Percentiles rank a stretch among this genome's conserved stretches.
These are phyloP conservation scores for Lodderomyces beijingensis DNA, from an alignment of 1,139 yeast species.

Conservation along the genomic window DNA sequence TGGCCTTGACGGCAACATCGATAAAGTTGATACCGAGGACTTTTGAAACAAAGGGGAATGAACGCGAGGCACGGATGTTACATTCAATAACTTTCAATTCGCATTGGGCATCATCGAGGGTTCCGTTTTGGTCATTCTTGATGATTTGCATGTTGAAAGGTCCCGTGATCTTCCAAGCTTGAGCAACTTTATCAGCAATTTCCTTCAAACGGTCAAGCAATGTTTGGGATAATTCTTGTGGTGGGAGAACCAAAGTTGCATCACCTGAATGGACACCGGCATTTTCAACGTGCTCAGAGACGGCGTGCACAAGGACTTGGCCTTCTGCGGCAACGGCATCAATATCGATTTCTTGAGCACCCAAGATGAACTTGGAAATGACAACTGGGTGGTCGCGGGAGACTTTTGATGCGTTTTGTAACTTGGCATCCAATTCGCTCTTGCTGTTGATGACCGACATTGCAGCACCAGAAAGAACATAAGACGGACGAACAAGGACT, in stretches of 20 bases:
- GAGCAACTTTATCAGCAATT: slow-evolving; percentile 88
- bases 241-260: slow-evolving; percentile 92
- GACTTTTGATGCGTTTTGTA: slow-evolving; percentile 85
- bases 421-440: slow-evolving; percentile 73
- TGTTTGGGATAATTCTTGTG: slow-evolving; percentile 62
- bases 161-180: slow-evolving; percentile 94
- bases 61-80: slow-evolving; percentile 96
- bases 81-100: slow-evolving; percentile 92
- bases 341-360: slow-evolving; percentile 95
- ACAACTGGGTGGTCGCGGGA: slow-evolving; percentile 97
- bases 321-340: slow-evolving; percentile 95
- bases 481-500: slow-evolving; percentile 95
- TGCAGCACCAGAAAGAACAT: slow-evolving; percentile 97
- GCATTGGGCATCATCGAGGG: slow-evolving; percentile 49
- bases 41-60: slow-evolving; percentile 98
- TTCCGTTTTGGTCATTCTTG: slow-evolving; percentile 23
- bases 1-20: slow-evolving; percentile 88
- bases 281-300: slow-evolving; percentile 96
- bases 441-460: slow-evolving; percentile 87
- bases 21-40: slow-evolving; percentile 92
- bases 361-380: slow-evolving; percentile 89
- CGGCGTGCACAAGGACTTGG: slow-evolving; percentile 85
- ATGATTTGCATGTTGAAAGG: slow-evolving; percentile 97
- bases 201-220: slow-evolving; percentile 63
- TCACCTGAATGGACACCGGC: slow-evolving; percentile 99